phyloP scores from a whole-genome alignment of 192 early-diverging fungal genomes.

The Podila epigama region DNA sequence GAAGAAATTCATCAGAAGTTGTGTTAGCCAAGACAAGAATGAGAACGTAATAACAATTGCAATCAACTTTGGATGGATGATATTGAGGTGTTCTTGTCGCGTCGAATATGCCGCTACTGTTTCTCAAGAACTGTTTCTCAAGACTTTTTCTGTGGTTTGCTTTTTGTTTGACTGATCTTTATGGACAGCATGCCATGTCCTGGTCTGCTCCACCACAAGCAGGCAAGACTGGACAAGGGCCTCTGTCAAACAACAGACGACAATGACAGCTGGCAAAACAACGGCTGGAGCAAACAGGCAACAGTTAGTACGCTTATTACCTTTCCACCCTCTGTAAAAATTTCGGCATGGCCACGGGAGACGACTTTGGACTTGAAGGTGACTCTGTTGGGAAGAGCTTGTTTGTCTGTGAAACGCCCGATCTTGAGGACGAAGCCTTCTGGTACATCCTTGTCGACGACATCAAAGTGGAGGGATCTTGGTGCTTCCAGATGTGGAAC shows the following conservation, averaged over 20 bases:
- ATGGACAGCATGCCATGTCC: no score
- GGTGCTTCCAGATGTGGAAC: conserved; percentile 63
- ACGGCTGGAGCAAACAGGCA: not conserved
- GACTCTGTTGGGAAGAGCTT: conserved; percentile 67
- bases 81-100: no score
- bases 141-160: not conserved
- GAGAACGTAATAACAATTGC: conserved; percentile 2
- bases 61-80: no score
- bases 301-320: conserved; percentile 14
- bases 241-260: no score
- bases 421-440: conserved; percentile 71
- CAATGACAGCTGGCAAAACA: no score
- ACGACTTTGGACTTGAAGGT: conserved; percentile 96
- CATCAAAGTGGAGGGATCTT: conserved; percentile 59
- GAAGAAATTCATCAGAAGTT: no score
- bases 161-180: no score
- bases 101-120: no score
- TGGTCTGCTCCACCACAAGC: no score
- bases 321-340: conserved; percentile 83
- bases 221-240: no score
- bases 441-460: conserved; percentile 65
- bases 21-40: not conserved
- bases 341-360: conserved; percentile 89
- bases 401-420: conserved; percentile 77
- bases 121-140: no score